Base-by-base conservation (phyloP, 139 green algal genomes). In the Micromonas commoda region DNA sequence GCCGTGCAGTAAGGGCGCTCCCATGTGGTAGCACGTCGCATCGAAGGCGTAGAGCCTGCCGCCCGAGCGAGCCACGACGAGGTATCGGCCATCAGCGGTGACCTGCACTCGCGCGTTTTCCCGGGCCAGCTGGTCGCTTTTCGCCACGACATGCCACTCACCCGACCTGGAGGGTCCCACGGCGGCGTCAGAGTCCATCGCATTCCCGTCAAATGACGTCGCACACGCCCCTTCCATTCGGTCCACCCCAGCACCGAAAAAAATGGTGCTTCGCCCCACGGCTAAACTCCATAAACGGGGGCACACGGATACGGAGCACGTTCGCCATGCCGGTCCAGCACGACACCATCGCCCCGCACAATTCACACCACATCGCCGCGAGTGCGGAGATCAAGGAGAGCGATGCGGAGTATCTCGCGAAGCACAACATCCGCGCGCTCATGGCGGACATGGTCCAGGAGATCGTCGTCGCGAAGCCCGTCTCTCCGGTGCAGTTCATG, bases 21-120 rank as follows among this genome's bases (percentile, higher is more conserved):
- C 76, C 38, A 70, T 70, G 37, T 81, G 76, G 34, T 81, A 81
- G 31, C 76, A 81, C 39, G 66, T 64, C 24, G 64, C 64, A 32
- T 81, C 76, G 20, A 81, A 28, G 57, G 61, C 64, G 74, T 63
- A 51, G 31, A 80, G 57, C 26, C 4, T 20, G 4, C 3, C 3
- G 2, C 64, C 28, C 4, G n/a, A 20, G 64, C 64, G 64, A 38
- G 45, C 29, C 28, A 71, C 28, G 26, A 33, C 64, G 64, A 71
- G 64, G 29, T 71, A 29, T 3, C 64, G 64, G 23, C 28, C 29
- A 13, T 38, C n/a, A 29, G 23, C 24, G 24, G 13, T n/a, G 28
- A 71, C 64, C 13, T 32, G 26, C 4, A 51, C 3, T n/a, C 64
- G 64, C 26, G 64, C 64, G 64, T 71, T 13, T 3, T n/a, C 13